These are phyloP conservation scores for Dorcoceras hygrometricum DNA, from an alignment of 257 asterid species.

Conservation along the genomic window DNA sequence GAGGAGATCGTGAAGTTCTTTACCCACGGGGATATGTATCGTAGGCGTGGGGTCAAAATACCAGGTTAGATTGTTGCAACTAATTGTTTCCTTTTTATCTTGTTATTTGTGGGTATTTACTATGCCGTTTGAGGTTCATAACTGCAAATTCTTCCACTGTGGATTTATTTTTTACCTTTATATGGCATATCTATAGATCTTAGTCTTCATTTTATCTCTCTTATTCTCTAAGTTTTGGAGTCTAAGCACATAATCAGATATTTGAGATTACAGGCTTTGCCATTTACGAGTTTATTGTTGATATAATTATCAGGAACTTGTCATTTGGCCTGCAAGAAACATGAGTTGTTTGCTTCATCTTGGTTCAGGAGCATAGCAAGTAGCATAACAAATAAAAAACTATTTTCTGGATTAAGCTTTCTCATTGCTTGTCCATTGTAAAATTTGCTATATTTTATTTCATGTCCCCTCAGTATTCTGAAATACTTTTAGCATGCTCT, in stretches of 20 bases:
- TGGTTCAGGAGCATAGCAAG: constrained; percentile 17
- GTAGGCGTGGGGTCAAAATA: constrained; percentile 93
- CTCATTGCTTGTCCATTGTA: background rate
- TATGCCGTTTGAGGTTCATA: constrained; percentile 4
- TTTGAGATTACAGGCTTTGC: background rate
- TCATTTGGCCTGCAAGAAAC: background rate
- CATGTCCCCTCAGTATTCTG: constrained; percentile 2
- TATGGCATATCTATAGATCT: background rate
- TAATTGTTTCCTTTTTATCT: constrained; percentile 15
- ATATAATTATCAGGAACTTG: background rate
- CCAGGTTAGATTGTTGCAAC: constrained; percentile 60
- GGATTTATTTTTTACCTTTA: constrained; percentile 2
- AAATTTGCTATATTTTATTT: constrained; percentile 1
- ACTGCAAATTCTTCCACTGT: background rate
- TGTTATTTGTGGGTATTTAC: constrained; percentile 10
- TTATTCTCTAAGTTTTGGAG: background rate
- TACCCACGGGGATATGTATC: constrained; percentile 95
- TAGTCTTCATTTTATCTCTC: background rate
- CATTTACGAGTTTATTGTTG: background rate
- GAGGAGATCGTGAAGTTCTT: constrained; percentile 97
- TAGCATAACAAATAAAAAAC: constrained; percentile 2
- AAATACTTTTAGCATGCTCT: constrained; percentile 8
- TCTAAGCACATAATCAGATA: background rate
- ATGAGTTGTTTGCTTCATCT: constrained; percentile 9
- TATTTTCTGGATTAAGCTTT: background rate